phyloP scores from a whole-genome alignment of 768 basidiomycete genomes.

The Amanita exitialis region DNA sequence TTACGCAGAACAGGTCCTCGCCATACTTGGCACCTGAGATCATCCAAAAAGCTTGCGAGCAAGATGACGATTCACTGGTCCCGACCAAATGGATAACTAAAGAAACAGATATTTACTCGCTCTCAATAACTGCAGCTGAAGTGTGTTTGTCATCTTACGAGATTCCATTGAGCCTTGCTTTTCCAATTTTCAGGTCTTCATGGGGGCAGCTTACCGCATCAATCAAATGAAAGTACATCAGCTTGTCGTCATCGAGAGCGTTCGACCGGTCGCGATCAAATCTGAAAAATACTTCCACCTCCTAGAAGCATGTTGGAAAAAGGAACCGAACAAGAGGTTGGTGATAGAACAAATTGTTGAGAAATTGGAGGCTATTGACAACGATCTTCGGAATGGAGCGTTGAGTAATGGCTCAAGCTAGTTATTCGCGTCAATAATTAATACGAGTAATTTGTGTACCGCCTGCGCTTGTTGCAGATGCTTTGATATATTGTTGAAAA shows the following conservation, averaged over 20 bases:
- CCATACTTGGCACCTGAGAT: conserved; percentile 50
- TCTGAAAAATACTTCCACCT: neutral
- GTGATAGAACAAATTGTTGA: no score
- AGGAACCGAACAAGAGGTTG: neutral
- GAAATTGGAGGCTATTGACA: no score
- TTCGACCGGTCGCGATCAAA: neutral
- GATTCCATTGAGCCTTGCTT: neutral
- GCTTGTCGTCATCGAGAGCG: neutral
- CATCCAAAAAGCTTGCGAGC: no score
- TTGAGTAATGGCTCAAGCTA: neutral
- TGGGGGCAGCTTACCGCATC: neutral
- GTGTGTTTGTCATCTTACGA: neutral
- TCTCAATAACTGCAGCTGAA: neutral
- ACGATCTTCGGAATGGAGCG: no score
- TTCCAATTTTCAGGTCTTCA: neutral
- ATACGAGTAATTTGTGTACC: no score
- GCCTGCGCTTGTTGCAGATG: neutral
- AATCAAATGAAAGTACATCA: neutral
- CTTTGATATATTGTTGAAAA: no score
- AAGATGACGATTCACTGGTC: neutral
- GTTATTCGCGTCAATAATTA: neutral
- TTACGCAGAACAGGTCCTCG: conserved; percentile 32
- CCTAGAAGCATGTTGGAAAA: neutral
- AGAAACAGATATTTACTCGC: neutral
- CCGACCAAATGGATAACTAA: neutral